These are phyloP conservation scores for Tetrahymena thermophila DNA, from an alignment of 73 alveolate genomes.

Conservation along the genomic window DNA sequence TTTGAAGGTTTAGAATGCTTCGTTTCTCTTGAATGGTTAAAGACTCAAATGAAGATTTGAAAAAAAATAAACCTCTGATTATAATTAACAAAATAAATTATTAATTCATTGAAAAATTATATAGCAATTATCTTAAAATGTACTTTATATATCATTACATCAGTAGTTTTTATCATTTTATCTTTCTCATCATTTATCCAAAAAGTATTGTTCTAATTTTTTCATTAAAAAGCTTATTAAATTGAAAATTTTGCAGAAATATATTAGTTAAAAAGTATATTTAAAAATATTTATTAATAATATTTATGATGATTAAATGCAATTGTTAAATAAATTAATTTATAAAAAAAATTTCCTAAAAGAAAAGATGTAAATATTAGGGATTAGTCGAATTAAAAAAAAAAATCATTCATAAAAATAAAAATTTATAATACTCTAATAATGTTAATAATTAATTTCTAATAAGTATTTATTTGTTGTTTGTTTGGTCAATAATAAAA, in stretches of 20 bases:
- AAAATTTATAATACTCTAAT: not conserved
- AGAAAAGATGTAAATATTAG: too few species aligned
- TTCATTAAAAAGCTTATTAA: too few species aligned
- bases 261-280: too few species aligned
- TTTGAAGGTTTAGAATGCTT: conserved; percentile 26
- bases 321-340: too few species aligned
- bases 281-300: too few species aligned
- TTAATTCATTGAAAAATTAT: not conserved
- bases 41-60: not conserved
- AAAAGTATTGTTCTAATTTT: too few species aligned
- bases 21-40: conserved; percentile 13
- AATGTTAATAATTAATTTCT: too few species aligned
- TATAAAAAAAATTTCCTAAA: too few species aligned
- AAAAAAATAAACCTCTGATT: not conserved
- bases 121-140: not conserved
- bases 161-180: not conserved
- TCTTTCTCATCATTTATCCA: not conserved
- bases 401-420: too few species aligned
- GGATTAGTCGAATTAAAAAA: too few species aligned
- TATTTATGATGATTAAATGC: too few species aligned
- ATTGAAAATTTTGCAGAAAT: too few species aligned
- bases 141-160: not conserved
- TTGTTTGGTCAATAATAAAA: not conserved
- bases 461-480: not conserved
- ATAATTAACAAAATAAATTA: not conserved